Percentiles rank a stretch among this genome's conserved stretches.
phyloP scores from a whole-genome alignment of 441 rosid genomes.

The Erysimum pusillum region DNA sequence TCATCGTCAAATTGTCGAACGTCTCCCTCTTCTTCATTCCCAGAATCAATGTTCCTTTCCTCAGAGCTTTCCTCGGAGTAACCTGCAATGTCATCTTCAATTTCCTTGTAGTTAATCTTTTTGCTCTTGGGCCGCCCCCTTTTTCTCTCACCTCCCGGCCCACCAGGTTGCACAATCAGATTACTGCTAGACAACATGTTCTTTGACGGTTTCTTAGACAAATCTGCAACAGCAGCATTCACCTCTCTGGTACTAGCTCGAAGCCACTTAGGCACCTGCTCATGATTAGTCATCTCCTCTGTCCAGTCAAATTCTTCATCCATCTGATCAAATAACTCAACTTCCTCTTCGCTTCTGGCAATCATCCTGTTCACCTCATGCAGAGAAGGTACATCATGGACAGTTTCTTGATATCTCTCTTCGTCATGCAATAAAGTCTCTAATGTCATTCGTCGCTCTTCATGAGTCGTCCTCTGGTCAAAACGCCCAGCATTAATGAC shows the following conservation, averaged over 20 bases:
- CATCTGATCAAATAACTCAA: slow-evolving; percentile 99
- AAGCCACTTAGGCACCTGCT: slow-evolving; percentile 97
- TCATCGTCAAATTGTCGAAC: slow-evolving; percentile 85
- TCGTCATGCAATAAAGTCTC: slow-evolving; percentile 99
- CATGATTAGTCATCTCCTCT: slow-evolving; percentile 93
- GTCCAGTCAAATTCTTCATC: slow-evolving; percentile 98
- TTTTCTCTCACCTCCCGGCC: slow-evolving; percentile 76
- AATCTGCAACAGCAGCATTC: slow-evolving; percentile 71
- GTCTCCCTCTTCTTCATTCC: slow-evolving; percentile 93
- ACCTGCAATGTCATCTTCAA: slow-evolving; percentile 92
- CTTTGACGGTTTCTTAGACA: slow-evolving; percentile 94
- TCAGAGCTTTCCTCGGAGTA: slow-evolving; percentile 94
- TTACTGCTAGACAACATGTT: slow-evolving; percentile 63
- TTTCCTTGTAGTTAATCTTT: slow-evolving; percentile 94
- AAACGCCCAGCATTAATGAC: slow-evolving; percentile 99
- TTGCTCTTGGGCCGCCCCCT: slow-evolving; percentile 96
- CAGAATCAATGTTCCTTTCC: slow-evolving; percentile 84
- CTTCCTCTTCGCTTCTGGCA: slow-evolving; percentile 96
- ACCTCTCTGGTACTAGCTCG: slow-evolving; percentile 91
- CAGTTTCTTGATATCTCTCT: slow-evolving; percentile 96
- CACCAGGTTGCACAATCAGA: slow-evolving; percentile 63
- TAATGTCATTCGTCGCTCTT: slow-evolving; percentile 97
- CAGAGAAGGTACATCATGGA: slow-evolving; percentile 98
- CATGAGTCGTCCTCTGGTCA: slow-evolving; percentile 99
- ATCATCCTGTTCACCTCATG: slow-evolving; percentile 97